Evolutionary conservation across 2,329 filamentous ascomycete species (phyloP), one percentile per base, ranked within the genome.

Genomic region (Ascochyta pisi): DNA sequence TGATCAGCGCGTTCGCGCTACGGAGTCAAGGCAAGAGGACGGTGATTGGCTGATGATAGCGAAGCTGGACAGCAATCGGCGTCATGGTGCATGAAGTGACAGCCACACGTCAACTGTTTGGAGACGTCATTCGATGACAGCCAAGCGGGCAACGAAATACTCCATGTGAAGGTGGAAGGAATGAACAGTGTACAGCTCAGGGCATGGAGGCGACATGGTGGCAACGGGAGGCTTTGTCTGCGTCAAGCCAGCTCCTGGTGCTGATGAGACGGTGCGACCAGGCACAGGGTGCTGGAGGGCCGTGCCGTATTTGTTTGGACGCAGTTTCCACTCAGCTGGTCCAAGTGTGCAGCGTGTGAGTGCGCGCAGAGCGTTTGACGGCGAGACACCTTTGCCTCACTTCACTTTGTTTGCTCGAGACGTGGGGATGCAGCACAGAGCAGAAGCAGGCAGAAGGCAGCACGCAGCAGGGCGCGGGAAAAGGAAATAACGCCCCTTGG

Each of bases 391-490:
- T 46, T 39, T 56, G 58, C 57, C 34, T 52, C 57, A 50, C 43
- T 40, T 50, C 16, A 37, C 26, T 29, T 47, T 52, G 60, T 64
- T 60, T 63, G 63, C 57, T 53, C 42, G 24, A n/a, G 42, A 34
- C 41, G 43, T 54, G 38, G 48, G 46, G 40, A 31, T 16, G 27
- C 27, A 29, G 12, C 7, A 29, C 27, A 19, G 19, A 19, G 19
- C 19, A 19, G 19, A 19, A 19, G 19, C 19, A 19, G 19, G 27
- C 27, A 26, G 26, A 8, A 1, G 41, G 52, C 40, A 40, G 45
- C 29, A 45, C 15, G 31, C 31, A 42, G 37, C 22, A 27, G 19
- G 51, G 24, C 40, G 16, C 33, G 39, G 39, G 15, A 49, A 33
- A 44, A 55, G 46, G 46, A 55, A 38, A 46, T 41, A 40, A 27